A percentile compares a stretch with the other conserved stretches of the same genome.
Conservation (phyloP, 176 grass and related monocot genomes). For the Carex pumila region DNA sequence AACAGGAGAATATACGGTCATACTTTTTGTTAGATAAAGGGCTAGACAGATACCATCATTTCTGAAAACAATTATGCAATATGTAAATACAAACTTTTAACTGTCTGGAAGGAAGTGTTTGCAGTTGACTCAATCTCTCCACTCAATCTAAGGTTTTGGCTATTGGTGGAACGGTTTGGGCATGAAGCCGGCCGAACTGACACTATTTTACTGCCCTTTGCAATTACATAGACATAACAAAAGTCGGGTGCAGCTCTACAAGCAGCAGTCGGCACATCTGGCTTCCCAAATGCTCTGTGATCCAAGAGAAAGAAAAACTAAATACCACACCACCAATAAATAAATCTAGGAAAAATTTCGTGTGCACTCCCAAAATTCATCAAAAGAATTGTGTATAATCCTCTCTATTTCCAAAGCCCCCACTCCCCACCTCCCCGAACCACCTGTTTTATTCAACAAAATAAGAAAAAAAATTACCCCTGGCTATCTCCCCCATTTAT, state of each 20-base stretch:
- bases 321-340: conserved; percentile 3
- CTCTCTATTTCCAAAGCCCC: background rate
- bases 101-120: conserved; percentile 24
- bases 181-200: conserved; percentile 48
- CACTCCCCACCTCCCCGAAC: background rate
- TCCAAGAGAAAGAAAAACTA: conserved; percentile 3
- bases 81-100: conserved; percentile 36
- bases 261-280: conserved; percentile 61
- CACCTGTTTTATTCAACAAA: background rate
- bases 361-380: background rate
- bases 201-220: conserved; percentile 64
- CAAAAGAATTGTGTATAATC: background rate
- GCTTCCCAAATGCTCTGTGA: conserved; percentile 54
- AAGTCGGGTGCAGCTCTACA: conserved; percentile 46
- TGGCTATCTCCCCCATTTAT: background rate
- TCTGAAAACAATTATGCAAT: background rate
- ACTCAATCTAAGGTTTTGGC: conserved; percentile 20
- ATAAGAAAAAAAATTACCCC: background rate
- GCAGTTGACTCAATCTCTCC: conserved; percentile 3
- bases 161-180: conserved; percentile 21
- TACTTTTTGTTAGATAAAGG: background rate
- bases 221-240: conserved; percentile 70
- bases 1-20: conserved; percentile 12
- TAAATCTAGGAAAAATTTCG: background rate
- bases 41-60: background rate